Evolutionary conservation across 176 grass and related monocot species (phyloP), one percentile per base, ranked within the genome.

Genomic region (Cenchrus purpureus): DNA sequence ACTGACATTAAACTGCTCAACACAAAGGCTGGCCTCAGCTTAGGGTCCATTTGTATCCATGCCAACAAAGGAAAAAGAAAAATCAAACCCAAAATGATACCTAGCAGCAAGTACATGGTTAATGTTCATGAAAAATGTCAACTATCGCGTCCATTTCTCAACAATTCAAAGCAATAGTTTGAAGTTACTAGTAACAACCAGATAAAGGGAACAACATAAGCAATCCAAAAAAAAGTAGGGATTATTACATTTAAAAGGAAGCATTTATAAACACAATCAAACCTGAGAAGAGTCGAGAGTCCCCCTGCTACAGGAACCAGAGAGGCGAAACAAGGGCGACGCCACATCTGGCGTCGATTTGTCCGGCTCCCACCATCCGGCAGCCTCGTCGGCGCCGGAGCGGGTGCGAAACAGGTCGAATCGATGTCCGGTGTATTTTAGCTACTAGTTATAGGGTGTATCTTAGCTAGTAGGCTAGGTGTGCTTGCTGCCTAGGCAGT

Each of bases 21-120:
- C 15, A 81, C n/a, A 89, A 69, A 42, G 74, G 37, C 71, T 84
- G 7, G 52, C 72, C 34, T 83, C 43, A 77, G 29, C 48, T 74
- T 56, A 64, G 73, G 2, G 8, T 79, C 16, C 48, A 70, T 73
- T 49, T 76, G 32, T 55, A 71, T 71, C 50, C 73, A 65, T 82
- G 4, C 22, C 75, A 69, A 70, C 67, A 83, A 49, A 17, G 34
- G 14, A 53, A 22, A 66, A 20, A 40, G 37, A 77, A 59, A 73
- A 46, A 22, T 37, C 46, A 65, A 54, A 50, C 14, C 32, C 37
- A 84, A 56, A 82, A 82, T 51, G 2, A 71, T 34, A 10, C 73
- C 74, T 71, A 71, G 58, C 40, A 40, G 25, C 42, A 72, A 78
- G 29, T 50, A 22, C 10, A 31, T 65, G 31, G 5, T 37, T 63